Conservation (phyloP, 352 stramenopile genomes). For the Phytophthora litchii region DNA sequence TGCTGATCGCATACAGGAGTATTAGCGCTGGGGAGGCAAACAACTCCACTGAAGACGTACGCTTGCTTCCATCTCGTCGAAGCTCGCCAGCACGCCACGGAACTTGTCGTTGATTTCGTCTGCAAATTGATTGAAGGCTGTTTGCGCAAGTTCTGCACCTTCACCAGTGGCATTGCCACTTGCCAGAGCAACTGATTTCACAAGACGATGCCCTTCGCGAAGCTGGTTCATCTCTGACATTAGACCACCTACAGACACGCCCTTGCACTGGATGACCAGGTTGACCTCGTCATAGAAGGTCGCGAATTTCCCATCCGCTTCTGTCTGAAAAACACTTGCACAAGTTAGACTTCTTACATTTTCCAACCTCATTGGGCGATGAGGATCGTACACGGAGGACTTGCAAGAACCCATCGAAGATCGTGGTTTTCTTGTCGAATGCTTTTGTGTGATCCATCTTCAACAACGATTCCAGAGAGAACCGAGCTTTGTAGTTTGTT, state of each 20-base stretch:
- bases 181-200: slow-evolving; percentile 14
- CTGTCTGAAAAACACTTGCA: slow-evolving; percentile 16
- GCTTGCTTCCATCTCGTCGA: slow-evolving; percentile 29
- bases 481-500: slow-evolving; percentile 14
- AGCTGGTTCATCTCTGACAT: slow-evolving; percentile 26
- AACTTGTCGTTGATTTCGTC: slow-evolving; percentile 30
- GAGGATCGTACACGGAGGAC: slow-evolving; percentile 24
- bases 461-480: slow-evolving; percentile 33
- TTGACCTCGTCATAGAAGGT: slow-evolving; percentile 35
- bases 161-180: slow-evolving; percentile 1
- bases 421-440: slow-evolving; percentile 21
- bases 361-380: neutral
- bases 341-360: slow-evolving; percentile 1
- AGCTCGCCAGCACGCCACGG: slow-evolving; percentile 16
- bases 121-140: slow-evolving; percentile 31
- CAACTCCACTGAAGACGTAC: slow-evolving; percentile 15
- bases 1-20: slow-evolving; percentile 11
- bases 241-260: slow-evolving; percentile 24
- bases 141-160: slow-evolving; percentile 11
- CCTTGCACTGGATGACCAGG: slow-evolving; percentile 33
- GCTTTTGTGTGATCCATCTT: slow-evolving; percentile 28
- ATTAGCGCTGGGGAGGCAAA: neutral
- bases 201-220: slow-evolving; percentile 18
- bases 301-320: slow-evolving; percentile 18
- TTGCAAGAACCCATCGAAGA: slow-evolving; percentile 31